Percentiles rank a stretch among this genome's conserved stretches.
These are phyloP conservation scores for Globisporangium cystogenes DNA, from an alignment of 352 stramenopile genomes.

Conservation along the genomic window DNA sequence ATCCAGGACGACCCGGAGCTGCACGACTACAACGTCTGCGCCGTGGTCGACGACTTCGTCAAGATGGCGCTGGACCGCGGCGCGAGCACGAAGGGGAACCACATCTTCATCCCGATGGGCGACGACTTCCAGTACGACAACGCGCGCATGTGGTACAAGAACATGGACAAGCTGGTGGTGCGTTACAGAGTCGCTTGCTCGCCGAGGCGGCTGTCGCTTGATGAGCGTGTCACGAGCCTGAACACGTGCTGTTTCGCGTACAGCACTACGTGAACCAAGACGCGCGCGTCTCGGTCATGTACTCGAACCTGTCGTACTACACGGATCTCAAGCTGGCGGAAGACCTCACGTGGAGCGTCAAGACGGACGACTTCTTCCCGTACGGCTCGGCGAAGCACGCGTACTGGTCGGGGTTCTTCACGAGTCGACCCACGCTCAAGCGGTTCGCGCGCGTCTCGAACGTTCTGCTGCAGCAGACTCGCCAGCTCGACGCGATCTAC, in stretches of 20 bases:
- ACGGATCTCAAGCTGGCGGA: slow-evolving; percentile 91
- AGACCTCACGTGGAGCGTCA: slow-evolving; percentile 73
- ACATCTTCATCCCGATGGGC: slow-evolving; percentile 91
- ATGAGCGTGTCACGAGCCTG: neutral
- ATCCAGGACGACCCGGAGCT: slow-evolving; percentile 87
- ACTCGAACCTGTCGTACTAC: slow-evolving; percentile 95
- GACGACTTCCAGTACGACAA: slow-evolving; percentile 95
- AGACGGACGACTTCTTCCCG: slow-evolving; percentile 97
- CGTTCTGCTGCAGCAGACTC: slow-evolving; percentile 81
- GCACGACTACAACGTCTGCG: slow-evolving; percentile 86
- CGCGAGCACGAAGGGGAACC: slow-evolving; percentile 64
- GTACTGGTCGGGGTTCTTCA: slow-evolving; percentile 97
- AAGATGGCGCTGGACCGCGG: slow-evolving; percentile 62
- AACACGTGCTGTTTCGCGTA: neutral
- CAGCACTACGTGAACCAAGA: slow-evolving; percentile 91
- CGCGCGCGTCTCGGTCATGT: slow-evolving; percentile 91
- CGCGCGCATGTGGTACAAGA: slow-evolving; percentile 88
- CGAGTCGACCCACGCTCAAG: slow-evolving; percentile 91
- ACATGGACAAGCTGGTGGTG: slow-evolving; percentile 95
- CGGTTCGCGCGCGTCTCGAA: slow-evolving; percentile 88
- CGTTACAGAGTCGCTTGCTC: neutral
- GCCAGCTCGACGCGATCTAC: slow-evolving; percentile 88
- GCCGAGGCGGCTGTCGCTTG: neutral
- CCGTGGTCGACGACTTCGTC: slow-evolving; percentile 85
- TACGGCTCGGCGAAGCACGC: slow-evolving; percentile 91